Conservation (phyloP, 345 rosid species). For the Rhodamnia rubescens region DNA sequence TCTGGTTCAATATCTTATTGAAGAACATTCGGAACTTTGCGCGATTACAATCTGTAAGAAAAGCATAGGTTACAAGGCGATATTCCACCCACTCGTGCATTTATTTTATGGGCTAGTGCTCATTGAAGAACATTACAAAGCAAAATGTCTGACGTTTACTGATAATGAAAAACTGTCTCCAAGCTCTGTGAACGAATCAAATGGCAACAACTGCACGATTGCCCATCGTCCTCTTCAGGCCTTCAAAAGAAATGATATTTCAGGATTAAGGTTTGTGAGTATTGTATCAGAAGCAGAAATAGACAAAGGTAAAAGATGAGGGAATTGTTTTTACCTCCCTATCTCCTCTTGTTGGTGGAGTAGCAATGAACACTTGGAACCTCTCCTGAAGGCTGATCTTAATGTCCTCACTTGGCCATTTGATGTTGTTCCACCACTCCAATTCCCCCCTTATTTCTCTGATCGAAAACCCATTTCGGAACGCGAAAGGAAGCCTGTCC, state of each 20-base stretch:
- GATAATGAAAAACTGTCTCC: not conserved
- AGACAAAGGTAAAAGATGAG: not conserved
- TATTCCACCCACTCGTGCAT: not conserved
- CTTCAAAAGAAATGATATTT: not conserved
- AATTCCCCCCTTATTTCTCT: slow-evolving; percentile 14
- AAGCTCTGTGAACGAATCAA: not conserved
- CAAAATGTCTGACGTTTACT: not conserved
- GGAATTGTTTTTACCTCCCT: not conserved
- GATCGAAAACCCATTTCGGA: not conserved
- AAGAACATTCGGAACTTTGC: not conserved
- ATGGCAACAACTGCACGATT: not conserved
- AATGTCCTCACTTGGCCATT: not conserved
- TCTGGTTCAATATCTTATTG: not conserved
- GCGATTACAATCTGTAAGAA: not conserved
- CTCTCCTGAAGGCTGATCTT: slow-evolving; percentile 4
- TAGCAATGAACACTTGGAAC: slow-evolving; percentile 1
- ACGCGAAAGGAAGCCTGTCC: slow-evolving; percentile 11
- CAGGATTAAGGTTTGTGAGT: not conserved
- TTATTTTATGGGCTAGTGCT: not conserved
- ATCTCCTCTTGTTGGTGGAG: not conserved
- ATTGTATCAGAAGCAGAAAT: not conserved
- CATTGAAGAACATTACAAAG: not conserved
- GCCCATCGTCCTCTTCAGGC: not conserved
- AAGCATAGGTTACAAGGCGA: not conserved
- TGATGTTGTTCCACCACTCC: slow-evolving; percentile 8